Evolutionary conservation across 805 yeast genomes (phyloP), one percentile per base, ranked within the genome.

Genomic region (Candida tibetensis): DNA sequence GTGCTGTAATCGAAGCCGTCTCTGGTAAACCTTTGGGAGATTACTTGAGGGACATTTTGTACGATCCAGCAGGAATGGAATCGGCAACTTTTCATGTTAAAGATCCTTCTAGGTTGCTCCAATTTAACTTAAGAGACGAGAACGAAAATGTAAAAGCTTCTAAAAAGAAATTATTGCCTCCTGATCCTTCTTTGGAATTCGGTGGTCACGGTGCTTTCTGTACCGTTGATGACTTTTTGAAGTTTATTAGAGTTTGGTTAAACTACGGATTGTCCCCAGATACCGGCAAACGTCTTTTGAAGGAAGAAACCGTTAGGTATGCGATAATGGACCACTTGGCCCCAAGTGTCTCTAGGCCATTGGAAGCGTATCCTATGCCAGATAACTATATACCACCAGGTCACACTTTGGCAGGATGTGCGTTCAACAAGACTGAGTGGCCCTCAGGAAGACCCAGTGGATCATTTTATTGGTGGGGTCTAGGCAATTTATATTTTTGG

Each of bases 181-280:
- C 26, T 30, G 41, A 42, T n/a, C 57, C 62, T 26, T 37, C 32
- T 17, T 35, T 64, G 6, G 72, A 68, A 41, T 60, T 66, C 65
- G 74, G 73, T 5, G 74, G 74, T n/a, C 70, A 61, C 37, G 74
- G 74, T 2, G 55, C 65, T 35, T 62, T 57, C 37, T 66, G 69
- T 1, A 58, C 60, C 2, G 62, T 61, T 1, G 56, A 49, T 2
- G 74, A 68, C 46, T 69, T 59, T 39, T 51, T 69, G 41, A 64
- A 57, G 37, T 66, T 66, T 32, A 47, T 69, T 17, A 54, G 72
- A 6, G 51, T 62, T 7, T 56, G 71, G 45, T 52, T 72, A 28
- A 71, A 71, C 40, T 57, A 60, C 31, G 77, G 77, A 8, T 41
- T 47, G 10, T 62, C 71, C 30, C 69, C 70, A 3, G 71, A 67